Base-by-base conservation (phyloP, 2,329 filamentous ascomycete genomes). In the Talaromyces sp. region DNA sequence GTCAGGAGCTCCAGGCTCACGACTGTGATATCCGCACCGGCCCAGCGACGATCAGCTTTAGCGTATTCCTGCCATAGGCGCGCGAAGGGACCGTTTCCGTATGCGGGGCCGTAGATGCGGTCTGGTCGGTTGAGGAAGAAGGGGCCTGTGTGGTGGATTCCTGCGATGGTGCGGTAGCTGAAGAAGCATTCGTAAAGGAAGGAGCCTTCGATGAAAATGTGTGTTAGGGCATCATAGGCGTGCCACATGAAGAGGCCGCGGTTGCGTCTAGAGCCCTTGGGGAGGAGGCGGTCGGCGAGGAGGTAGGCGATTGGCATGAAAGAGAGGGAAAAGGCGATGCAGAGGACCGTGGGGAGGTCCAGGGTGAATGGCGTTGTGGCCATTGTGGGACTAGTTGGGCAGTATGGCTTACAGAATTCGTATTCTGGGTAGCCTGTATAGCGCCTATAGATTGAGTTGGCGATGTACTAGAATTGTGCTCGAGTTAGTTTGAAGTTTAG, bases 141-240 rank as follows among this genome's bases (percentile, higher is more conserved):
- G 19, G 74, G 74, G 2, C 65, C 63, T 6, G 52, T 48, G 16
- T 44, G 55, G 22, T 63, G 49, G n/a, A 64, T 65, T 35, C 72
- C 71, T 7, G 77, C 72, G 35, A 82, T 69, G 17, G 71, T 65
- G 43, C 74, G 73, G 65, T 78, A 85, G 61, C 81, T 81, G 81
- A 91, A 93, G 82, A 97, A 95, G 78, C 90, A 96, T 76, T 96
- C 90, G 80, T 91, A 97, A 20, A 97, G 85, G 74, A 91, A 97
- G 66, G 86, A 88, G 49, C 91, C 92, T 77, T 97, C 93, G 70
- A 97, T 88, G 70, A 91, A 80, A 74, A 95, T 85, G 77, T 99
- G 94, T 66, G 92, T 93, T 39, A 97, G 82, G 29, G 90, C 90
- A 72, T 97, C 92, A 76, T 96, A 95, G 33, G 90, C 82, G 77